Conservation (phyloP, 78 protist species). For the Dictyostelium capitatum region DNA sequence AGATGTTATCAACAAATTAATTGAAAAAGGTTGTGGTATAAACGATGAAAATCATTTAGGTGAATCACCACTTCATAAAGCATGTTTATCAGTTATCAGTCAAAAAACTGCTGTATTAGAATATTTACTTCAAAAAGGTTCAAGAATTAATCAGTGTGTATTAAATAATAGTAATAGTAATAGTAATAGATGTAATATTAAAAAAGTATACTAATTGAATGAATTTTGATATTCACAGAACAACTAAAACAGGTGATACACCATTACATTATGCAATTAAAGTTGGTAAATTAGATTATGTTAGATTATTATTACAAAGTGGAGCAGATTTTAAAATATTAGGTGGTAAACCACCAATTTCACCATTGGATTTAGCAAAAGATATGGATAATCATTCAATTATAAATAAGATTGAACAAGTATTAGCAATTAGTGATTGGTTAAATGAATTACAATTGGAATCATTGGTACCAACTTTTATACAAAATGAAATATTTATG, state of each 20-base stretch:
- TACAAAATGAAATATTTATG: slow-evolving; percentile 53
- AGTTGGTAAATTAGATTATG: slow-evolving; percentile 73
- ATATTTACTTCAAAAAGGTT: slow-evolving; percentile 35
- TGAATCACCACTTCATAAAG: slow-evolving; percentile 73
- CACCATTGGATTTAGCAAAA: slow-evolving; percentile 54
- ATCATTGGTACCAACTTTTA: slow-evolving; percentile 30
- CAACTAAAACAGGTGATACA: slow-evolving; percentile 69
- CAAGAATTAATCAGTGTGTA: slow-evolving; percentile 73
- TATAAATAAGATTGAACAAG: slow-evolving; percentile 26
- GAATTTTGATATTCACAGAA: too few species aligned
- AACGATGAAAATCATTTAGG: slow-evolving; percentile 44
- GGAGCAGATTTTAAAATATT: slow-evolving; percentile 70
- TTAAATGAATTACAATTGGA: slow-evolving; percentile 45
- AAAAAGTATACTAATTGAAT: background rate
- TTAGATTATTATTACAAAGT: slow-evolving; percentile 39
- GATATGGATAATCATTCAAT: slow-evolving; percentile 10
- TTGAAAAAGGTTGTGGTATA: slow-evolving; percentile 58
- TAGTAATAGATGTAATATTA: background rate
- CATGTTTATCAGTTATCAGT: slow-evolving; percentile 12
- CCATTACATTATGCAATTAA: slow-evolving; percentile 82
- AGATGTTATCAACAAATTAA: slow-evolving; percentile 32
- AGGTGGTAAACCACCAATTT: slow-evolving; percentile 62
- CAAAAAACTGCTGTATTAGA: slow-evolving; percentile 41
- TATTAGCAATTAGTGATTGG: slow-evolving; percentile 60
- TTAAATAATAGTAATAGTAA: too few species aligned